phyloP scores from a whole-genome alignment of 176 grass and related monocot genomes.

The Ananas comosus region DNA sequence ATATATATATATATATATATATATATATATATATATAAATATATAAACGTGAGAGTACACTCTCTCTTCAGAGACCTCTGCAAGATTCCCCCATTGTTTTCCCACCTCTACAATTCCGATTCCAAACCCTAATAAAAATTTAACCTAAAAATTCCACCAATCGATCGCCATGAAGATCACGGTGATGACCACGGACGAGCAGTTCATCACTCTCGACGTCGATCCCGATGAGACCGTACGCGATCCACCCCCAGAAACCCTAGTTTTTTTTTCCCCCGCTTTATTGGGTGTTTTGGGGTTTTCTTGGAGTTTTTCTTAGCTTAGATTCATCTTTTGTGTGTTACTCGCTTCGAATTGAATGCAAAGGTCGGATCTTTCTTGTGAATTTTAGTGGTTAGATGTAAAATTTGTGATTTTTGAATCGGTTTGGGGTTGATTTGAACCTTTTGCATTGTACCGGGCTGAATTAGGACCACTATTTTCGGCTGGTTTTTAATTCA shows the following conservation, averaged over 20 bases:
- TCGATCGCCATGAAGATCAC: slow-evolving; percentile 77
- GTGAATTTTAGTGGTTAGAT: slow-evolving; percentile 8
- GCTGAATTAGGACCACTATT: too few relatives aligned
- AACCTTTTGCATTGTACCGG: too few relatives aligned
- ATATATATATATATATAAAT: too few relatives aligned
- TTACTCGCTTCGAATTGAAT: background rate
- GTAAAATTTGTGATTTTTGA: background rate
- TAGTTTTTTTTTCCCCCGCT: background rate
- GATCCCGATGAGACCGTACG: slow-evolving; percentile 79
- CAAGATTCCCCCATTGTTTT: background rate
- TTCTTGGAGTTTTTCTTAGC: background rate
- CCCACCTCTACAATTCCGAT: background rate
- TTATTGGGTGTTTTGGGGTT: background rate
- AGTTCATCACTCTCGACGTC: slow-evolving; percentile 73
- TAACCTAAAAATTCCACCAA: background rate
- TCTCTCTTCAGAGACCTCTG: too few relatives aligned
- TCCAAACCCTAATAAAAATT: background rate
- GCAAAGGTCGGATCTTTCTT: background rate
- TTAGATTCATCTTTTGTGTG: slow-evolving; percentile 10
- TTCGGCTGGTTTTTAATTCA: too few relatives aligned
- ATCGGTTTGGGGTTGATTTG: background rate
- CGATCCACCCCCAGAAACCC: slow-evolving; percentile 7
- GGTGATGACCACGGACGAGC: slow-evolving; percentile 81
- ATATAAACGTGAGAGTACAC: too few relatives aligned
- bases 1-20: too few relatives aligned